phyloP scores from a whole-genome alignment of 805 yeast species.

The Phaffomyces thermotolerans region DNA sequence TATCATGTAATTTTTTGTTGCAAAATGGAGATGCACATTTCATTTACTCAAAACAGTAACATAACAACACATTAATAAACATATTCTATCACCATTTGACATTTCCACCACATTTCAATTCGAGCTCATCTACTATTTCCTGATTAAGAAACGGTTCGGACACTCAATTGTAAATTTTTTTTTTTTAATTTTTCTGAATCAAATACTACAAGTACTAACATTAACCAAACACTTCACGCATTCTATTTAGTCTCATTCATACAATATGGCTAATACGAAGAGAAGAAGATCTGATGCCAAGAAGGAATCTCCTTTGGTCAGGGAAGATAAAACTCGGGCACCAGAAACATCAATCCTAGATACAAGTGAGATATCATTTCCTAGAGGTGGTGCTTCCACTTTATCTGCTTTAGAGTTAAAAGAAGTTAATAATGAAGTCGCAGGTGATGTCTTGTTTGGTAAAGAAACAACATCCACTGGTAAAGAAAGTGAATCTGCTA shows the following conservation, averaged over 20 bases:
- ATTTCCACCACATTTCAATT: not conserved
- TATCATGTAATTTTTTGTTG: too few species aligned
- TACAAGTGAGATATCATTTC: slow-evolving; percentile 48
- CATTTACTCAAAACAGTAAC: too few species aligned
- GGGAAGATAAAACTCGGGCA: slow-evolving; percentile 33
- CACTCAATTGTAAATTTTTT: slow-evolving; percentile 10
- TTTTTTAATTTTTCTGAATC: slow-evolving; percentile 10
- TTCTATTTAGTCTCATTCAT: not conserved
- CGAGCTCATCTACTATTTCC: slow-evolving; percentile 19
- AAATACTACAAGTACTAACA: not conserved
- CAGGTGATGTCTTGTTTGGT: slow-evolving; percentile 75
- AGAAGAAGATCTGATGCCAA: slow-evolving; percentile 42
- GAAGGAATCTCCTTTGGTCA: slow-evolving; percentile 32
- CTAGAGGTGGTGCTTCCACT: slow-evolving; percentile 91
- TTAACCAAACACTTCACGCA: not conserved
- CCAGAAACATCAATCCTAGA: slow-evolving; percentile 31
- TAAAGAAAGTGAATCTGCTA: not conserved
- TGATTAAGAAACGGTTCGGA: slow-evolving; percentile 14
- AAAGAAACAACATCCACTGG: slow-evolving; percentile 10
- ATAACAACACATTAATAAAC: not conserved
- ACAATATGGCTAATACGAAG: slow-evolving; percentile 28
- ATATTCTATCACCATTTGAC: too few species aligned
- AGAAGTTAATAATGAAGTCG: slow-evolving; percentile 88
- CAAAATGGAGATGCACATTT: too few species aligned
- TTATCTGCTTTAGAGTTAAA: slow-evolving; percentile 86